phyloP scores from a whole-genome alignment of 768 basidiomycete genomes.

The Crassisporium funariophilum region DNA sequence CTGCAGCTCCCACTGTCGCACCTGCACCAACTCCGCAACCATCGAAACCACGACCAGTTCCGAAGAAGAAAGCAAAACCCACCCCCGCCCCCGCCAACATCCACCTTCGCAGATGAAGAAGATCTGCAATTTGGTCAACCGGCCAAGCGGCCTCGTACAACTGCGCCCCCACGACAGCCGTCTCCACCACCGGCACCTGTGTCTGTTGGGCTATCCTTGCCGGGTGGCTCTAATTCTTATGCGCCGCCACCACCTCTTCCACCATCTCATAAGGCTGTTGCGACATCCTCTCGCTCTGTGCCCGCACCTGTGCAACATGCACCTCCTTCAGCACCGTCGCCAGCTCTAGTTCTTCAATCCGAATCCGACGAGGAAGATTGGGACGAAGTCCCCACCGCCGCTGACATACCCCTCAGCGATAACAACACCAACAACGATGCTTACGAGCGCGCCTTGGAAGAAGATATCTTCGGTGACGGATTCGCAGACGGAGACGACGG shows the following conservation, averaged over 20 bases:
- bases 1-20: slow-evolving; percentile 13
- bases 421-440: too few relatives aligned
- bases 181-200: slow-evolving; percentile 14
- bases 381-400: too few relatives aligned
- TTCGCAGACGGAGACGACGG: slow-evolving; percentile 28
- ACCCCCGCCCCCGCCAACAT: slow-evolving; percentile 25
- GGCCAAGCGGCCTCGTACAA: slow-evolving; percentile 7
- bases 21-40: slow-evolving; percentile 14
- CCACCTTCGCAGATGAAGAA: slow-evolving; percentile 15
- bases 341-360: background rate
- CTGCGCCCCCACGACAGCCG: slow-evolving; percentile 15
- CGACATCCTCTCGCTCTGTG: background rate
- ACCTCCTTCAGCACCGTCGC: background rate
- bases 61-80: slow-evolving; percentile 12
- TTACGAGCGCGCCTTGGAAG: background rate
- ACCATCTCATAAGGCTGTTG: background rate
- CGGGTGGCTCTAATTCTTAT: background rate
- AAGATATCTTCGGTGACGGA: slow-evolving; percentile 23
- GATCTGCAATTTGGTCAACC: slow-evolving; percentile 4
- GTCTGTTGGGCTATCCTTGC: background rate
- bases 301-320: slow-evolving; percentile 20
- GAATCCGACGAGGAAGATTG: slow-evolving; percentile 11
- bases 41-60: slow-evolving; percentile 13
- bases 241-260: background rate
- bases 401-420: too few relatives aligned